Evolutionary conservation across 345 rosid genomes (phyloP).

Genomic region (Aethionema arabicum): DNA sequence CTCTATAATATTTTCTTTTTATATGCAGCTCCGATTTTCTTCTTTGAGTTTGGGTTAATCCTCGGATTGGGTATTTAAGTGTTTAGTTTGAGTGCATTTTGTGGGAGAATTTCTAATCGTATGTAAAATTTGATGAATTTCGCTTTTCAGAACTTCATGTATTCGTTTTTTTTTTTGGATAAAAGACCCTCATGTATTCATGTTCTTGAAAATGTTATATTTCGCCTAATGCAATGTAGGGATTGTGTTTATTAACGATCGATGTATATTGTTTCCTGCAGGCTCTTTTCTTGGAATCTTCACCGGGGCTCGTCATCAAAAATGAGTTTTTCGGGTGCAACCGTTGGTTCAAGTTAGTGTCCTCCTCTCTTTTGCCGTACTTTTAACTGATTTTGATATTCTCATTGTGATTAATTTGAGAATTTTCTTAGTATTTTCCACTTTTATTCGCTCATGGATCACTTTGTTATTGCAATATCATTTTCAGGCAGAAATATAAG

Average conservation of each 20-base stretch:
- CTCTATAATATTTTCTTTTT: neutral
- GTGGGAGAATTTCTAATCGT: neutral
- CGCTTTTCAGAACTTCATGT: slow-evolving; percentile 2
- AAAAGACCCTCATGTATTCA: neutral
- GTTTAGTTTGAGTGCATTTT: neutral
- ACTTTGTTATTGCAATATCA: slow-evolving; percentile 10
- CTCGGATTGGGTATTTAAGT: neutral
- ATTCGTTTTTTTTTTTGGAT: neutral
- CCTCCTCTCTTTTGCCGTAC: neutral
- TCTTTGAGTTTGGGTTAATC: slow-evolving; percentile 8
- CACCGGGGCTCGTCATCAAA: slow-evolving; percentile 24
- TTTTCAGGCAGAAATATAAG: slow-evolving; percentile 53
- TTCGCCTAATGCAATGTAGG: neutral
- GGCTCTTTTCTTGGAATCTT: neutral
- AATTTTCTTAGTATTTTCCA: too few relatives aligned
- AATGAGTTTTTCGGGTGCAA: slow-evolving; percentile 79
- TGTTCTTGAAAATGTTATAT: neutral
- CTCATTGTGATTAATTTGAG: too few relatives aligned
- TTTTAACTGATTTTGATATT: too few relatives aligned
- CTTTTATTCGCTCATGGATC: too few relatives aligned
- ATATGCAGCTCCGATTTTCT: neutral
- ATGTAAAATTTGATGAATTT: neutral
- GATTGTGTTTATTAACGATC: neutral
- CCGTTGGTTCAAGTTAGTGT: slow-evolving; percentile 65
- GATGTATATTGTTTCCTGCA: slow-evolving; percentile 14